Percentiles rank a stretch among this genome's conserved stretches.
These are phyloP conservation scores for Phytophthora tentaculata DNA, from an alignment of 352 stramenopile species.

Conservation along the genomic window DNA sequence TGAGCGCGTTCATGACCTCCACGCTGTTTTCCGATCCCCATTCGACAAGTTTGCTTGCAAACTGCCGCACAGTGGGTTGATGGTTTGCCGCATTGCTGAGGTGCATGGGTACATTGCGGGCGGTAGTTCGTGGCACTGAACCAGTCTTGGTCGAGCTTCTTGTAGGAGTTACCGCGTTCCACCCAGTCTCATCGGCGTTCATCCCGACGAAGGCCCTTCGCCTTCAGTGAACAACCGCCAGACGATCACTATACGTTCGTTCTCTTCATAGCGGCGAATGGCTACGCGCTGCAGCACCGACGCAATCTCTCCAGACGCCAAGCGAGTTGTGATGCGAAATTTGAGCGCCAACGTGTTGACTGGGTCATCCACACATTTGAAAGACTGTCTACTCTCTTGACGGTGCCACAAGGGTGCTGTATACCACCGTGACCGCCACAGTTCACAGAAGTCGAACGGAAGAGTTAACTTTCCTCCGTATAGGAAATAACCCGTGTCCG, in stretches of 20 bases:
- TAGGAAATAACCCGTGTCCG: constrained; percentile 17
- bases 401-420: constrained; percentile 15
- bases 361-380: constrained; percentile 8
- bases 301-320: constrained; percentile 8
- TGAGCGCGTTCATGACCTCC: neutral
- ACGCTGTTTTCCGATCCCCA: neutral
- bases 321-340: constrained; percentile 17
- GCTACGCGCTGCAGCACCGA: constrained; percentile 27
- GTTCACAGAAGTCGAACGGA: constrained; percentile 10
- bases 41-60: neutral
- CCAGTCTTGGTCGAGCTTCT: neutral
- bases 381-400: constrained; percentile 17
- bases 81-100: neutral
- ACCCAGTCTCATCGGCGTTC: constrained; percentile 27
- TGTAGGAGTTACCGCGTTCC: constrained; percentile 10
- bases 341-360: constrained; percentile 26
- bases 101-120: constrained; percentile 9
- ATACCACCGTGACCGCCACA: constrained; percentile 9
- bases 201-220: constrained; percentile 27
- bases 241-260: constrained; percentile 20
- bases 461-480: constrained; percentile 13
- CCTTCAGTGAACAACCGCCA: constrained; percentile 31
- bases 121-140: constrained; percentile 14
- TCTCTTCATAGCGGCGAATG: constrained; percentile 17
- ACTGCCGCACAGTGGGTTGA: neutral